phyloP scores from a whole-genome alignment of 331 rosid genomes.

The Quercus lobata region DNA sequence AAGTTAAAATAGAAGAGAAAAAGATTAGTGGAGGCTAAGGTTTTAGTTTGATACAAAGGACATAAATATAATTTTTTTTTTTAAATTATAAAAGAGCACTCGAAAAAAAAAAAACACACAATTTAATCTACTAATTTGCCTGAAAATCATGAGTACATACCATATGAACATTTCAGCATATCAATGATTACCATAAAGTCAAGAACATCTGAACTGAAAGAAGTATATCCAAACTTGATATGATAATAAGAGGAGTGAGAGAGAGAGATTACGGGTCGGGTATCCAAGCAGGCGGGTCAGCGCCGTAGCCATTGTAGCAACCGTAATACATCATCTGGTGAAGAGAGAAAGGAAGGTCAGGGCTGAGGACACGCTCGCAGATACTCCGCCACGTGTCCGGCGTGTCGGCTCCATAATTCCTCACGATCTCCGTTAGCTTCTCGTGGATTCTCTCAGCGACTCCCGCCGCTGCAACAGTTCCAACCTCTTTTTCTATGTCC shows the following conservation, averaged over 20 bases:
- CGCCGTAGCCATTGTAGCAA: constrained; percentile 63
- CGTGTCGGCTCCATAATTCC: constrained; percentile 38
- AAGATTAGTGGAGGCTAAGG: too few species aligned
- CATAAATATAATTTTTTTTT: too few species aligned
- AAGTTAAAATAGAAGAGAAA: too few species aligned
- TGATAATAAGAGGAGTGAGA: not conserved
- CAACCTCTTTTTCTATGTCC: constrained; percentile 23
- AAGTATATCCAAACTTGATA: too few species aligned
- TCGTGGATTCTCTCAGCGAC: constrained; percentile 30
- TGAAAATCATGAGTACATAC: too few species aligned
- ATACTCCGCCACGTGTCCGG: constrained; percentile 76
- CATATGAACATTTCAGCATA: too few species aligned
- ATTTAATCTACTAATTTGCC: too few species aligned
- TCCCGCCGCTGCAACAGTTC: not conserved
- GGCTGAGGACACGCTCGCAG: constrained; percentile 47
- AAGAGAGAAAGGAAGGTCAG: constrained; percentile 73
- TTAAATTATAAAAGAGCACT: too few species aligned
- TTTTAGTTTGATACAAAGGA: too few species aligned
- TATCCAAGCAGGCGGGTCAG: constrained; percentile 92
- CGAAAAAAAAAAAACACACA: too few species aligned
- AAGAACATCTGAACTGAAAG: too few species aligned
- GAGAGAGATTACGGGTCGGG: constrained; percentile 57
- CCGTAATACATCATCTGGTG: constrained; percentile 79
- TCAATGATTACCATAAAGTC: too few species aligned
- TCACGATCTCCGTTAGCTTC: constrained; percentile 38